Evolutionary conservation across 1,139 yeast species (phyloP).

Genomic region (Nadsonia commutata): DNA sequence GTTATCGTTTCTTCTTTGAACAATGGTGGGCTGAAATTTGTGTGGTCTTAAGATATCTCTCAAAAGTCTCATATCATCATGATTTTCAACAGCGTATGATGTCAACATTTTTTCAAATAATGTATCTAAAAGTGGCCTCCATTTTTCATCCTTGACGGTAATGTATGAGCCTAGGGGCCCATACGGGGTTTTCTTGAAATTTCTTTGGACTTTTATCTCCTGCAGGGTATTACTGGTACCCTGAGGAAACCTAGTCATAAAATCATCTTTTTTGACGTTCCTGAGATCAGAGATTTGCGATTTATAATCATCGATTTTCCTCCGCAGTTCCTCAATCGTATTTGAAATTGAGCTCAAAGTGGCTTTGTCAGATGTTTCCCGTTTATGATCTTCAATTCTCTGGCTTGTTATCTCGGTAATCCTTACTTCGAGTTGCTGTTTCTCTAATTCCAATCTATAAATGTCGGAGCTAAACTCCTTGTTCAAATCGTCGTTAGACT

Average conservation of each 20-base stretch:
- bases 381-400: not conserved
- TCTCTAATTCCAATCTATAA: constrained; percentile 4
- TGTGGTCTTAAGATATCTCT: constrained; percentile 29
- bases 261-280: not conserved
- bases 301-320: constrained; percentile 6
- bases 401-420: not conserved
- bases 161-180: constrained; percentile 73
- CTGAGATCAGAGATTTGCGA: not conserved
- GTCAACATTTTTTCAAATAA: constrained; percentile 34
- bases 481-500: constrained; percentile 3
- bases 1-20: constrained; percentile 43
- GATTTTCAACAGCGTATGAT: constrained; percentile 54
- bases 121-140: constrained; percentile 51
- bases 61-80: constrained; percentile 42
- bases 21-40: constrained; percentile 20
- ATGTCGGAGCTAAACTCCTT: constrained; percentile 7
- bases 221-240: constrained; percentile 21
- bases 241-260: not conserved
- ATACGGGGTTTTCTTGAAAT: constrained; percentile 40
- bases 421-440: not conserved
- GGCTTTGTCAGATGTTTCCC: not conserved
- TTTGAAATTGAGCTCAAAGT: not conserved
- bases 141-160: constrained; percentile 41
- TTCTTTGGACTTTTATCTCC: constrained; percentile 25
- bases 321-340: constrained; percentile 9